phyloP scores from a whole-genome alignment of 2,329 filamentous ascomycete species.

The Beauveria sp. region DNA sequence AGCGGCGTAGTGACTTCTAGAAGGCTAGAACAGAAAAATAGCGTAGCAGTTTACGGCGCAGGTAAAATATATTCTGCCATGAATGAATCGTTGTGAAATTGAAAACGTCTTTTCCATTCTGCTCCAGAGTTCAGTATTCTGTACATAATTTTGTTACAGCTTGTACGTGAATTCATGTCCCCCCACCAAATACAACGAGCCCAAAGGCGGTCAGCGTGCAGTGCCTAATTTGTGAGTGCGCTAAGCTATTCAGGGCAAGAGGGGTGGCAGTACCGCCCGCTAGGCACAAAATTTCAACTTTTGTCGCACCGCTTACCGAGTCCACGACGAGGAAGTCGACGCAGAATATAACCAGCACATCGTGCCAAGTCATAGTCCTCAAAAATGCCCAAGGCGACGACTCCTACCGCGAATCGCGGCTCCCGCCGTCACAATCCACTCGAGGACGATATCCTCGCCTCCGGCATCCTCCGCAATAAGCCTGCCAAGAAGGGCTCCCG shows the following conservation, averaged over 20 bases:
- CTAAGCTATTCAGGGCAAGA: slow-evolving; percentile 25
- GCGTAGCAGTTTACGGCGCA: neutral
- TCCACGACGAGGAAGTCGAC: slow-evolving; percentile 4
- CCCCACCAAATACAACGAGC: neutral
- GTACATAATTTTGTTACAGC: neutral
- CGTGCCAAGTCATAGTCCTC: neutral
- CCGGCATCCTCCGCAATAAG: slow-evolving; percentile 65
- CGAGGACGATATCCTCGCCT: slow-evolving; percentile 73
- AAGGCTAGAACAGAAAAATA: neutral
- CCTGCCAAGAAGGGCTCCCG: slow-evolving; percentile 63
- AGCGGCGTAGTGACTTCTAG: slow-evolving; percentile 7
- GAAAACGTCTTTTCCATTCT: too few species aligned
- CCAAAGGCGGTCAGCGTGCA: slow-evolving; percentile 26
- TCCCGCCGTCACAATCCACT: slow-evolving; percentile 80
- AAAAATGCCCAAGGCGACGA: slow-evolving; percentile 74
- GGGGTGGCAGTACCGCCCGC: slow-evolving; percentile 26
- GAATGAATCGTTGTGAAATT: too few species aligned
- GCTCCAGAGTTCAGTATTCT: neutral
- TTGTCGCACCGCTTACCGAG: neutral
- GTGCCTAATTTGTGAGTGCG: slow-evolving; percentile 4
- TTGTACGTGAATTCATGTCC: neutral
- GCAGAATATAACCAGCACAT: neutral
- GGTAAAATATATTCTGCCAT: neutral
- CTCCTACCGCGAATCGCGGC: slow-evolving; percentile 47
- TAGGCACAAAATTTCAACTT: slow-evolving; percentile 17